Conservation (phyloP, 345 rosid species). For the Hibiscus tridactylites region DNA sequence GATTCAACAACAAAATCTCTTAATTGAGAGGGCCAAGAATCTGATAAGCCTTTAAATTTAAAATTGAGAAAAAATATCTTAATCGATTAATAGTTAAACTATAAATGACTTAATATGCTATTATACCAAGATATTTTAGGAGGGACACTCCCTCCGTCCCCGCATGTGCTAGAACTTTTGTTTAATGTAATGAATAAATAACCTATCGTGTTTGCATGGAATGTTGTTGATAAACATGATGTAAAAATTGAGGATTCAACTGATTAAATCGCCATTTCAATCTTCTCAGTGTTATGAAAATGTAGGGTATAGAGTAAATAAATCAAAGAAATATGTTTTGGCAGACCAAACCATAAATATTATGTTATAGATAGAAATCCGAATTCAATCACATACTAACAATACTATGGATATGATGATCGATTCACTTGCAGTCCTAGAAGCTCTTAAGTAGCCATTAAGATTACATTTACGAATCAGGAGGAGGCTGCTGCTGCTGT, state of each 20-base stretch:
- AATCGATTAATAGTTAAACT: too few relatives aligned
- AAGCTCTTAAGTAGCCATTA: neutral
- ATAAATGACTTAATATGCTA: too few relatives aligned
- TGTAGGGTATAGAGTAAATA: neutral
- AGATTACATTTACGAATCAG: constrained; percentile 27
- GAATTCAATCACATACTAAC: neutral
- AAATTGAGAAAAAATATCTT: too few relatives aligned
- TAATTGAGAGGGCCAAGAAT: too few relatives aligned
- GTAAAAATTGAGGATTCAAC: neutral
- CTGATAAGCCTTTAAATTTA: too few relatives aligned
- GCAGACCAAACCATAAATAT: neutral
- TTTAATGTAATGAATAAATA: too few relatives aligned
- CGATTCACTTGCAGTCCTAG: neutral
- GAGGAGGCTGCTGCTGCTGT: constrained; percentile 42
- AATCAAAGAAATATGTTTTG: neutral
- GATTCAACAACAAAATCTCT: too few relatives aligned
- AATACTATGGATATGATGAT: neutral
- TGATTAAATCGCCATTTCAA: too few relatives aligned
- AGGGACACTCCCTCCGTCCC: too few relatives aligned
- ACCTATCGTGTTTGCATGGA: neutral
- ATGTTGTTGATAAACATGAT: neutral
- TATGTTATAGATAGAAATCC: neutral
- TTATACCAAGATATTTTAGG: too few relatives aligned
- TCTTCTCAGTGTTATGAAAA: neutral
- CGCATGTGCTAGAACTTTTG: too few relatives aligned